Evolutionary conservation across 768 basidiomycete genomes (phyloP).

Genomic region (Tricholoma sp.): DNA sequence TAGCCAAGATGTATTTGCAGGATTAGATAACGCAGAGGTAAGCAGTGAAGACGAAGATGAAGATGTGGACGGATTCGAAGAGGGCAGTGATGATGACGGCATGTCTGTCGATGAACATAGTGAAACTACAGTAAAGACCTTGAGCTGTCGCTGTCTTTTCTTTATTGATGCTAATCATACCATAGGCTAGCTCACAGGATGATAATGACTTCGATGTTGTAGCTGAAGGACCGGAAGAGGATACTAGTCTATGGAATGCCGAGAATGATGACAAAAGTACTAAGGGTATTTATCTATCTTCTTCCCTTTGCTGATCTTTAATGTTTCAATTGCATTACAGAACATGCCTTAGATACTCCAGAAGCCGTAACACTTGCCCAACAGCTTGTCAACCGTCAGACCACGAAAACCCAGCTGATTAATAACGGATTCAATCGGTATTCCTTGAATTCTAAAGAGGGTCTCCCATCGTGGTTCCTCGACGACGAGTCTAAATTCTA

Average conservation of each 20-base stretch:
- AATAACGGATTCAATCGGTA: conserved; percentile 96
- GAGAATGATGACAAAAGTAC: conserved; percentile 70
- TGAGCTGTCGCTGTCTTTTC: not conserved
- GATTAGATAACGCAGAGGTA: conserved; percentile 39
- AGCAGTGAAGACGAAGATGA: conserved; percentile 20
- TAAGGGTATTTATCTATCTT: conserved; percentile 41
- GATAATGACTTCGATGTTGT: conserved; percentile 74
- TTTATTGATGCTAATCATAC: not conserved
- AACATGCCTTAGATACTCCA: conserved; percentile 75
- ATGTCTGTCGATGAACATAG: conserved; percentile 13
- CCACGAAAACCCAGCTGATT: conserved; percentile 81
- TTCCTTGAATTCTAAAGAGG: conserved; percentile 88
- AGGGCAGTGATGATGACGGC: conserved; percentile 23
- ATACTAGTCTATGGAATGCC: conserved; percentile 75
- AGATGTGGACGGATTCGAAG: conserved; percentile 23
- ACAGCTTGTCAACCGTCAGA: conserved; percentile 85
- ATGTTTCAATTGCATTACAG: conserved; percentile 33
- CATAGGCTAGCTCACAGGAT: conserved; percentile 22
- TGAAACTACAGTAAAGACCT: conserved; percentile 11
- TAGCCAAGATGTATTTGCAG: conserved; percentile 85
- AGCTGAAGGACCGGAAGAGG: conserved; percentile 50
- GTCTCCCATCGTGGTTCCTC: conserved; percentile 91
- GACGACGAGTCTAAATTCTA: conserved; percentile 94
- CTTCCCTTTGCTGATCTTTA: not conserved
- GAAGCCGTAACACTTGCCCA: conserved; percentile 93